Percentiles rank a stretch among this genome's conserved stretches.
These are phyloP conservation scores for Rhododendron williamsianum DNA, from an alignment of 148 eudicot genomes.

Conservation along the genomic window DNA sequence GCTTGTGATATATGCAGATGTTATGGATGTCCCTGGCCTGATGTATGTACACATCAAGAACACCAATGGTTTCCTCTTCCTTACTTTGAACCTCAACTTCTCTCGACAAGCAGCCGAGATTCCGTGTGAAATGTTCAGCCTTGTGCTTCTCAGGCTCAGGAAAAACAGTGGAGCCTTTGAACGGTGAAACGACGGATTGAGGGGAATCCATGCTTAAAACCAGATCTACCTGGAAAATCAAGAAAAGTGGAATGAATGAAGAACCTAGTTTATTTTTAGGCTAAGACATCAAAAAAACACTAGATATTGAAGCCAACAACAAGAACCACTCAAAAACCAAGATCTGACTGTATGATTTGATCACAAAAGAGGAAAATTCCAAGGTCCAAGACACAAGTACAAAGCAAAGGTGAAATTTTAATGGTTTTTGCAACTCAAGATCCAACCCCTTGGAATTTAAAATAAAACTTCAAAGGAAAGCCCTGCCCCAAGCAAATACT, in stretches of 20 bases:
- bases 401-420: neutral
- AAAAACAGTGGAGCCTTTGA: conserved; percentile 44
- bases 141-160: conserved; percentile 52
- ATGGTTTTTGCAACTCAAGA: neutral
- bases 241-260: conserved; percentile 1
- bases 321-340: conserved; percentile 3
- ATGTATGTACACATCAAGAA: conserved; percentile 68
- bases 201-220: conserved; percentile 57
- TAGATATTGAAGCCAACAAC: neutral
- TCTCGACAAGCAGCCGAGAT: neutral
- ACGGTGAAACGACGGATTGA: conserved; percentile 70
- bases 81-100: neutral
- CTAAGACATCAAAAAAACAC: neutral
- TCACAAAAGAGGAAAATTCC: conserved; percentile 1
- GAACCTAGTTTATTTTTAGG: neutral
- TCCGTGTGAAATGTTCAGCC: conserved; percentile 20
- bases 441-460: conserved; percentile 10
- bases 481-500: neutral
- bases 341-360: neutral
- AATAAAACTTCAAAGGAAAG: conserved; percentile 5
- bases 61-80: conserved; percentile 37
- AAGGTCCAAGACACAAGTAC: conserved; percentile 17
- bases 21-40: conserved; percentile 91
- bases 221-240: conserved; percentile 27
- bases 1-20: conserved; percentile 89